Evolutionary conservation across 2,329 filamentous ascomycete species (phyloP).

Genomic region (Grosmannia serpens): DNA sequence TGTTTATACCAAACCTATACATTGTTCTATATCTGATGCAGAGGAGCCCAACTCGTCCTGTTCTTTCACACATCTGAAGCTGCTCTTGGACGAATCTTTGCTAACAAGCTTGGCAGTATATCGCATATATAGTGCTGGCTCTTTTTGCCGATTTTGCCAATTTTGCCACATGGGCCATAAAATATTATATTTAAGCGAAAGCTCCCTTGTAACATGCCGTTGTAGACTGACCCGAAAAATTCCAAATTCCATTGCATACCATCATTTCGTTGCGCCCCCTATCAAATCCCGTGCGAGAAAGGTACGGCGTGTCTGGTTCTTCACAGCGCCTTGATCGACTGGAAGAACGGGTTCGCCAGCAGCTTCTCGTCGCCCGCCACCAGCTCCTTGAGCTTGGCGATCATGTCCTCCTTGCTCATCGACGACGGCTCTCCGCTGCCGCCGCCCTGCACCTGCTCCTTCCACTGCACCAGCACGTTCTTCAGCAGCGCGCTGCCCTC

Average conservation of each 20-base stretch:
- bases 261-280: not conserved
- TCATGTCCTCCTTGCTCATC: conserved; percentile 64
- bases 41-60: not conserved
- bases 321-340: conserved; percentile 46
- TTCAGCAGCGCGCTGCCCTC: conserved; percentile 80
- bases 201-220: not conserved
- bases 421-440: conserved; percentile 21
- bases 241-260: not conserved
- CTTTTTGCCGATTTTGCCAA: not conserved
- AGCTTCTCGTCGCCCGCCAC: conserved; percentile 61
- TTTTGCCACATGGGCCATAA: not conserved
- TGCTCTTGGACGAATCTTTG: not conserved
- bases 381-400: conserved; percentile 65
- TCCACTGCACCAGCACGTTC: conserved; percentile 74
- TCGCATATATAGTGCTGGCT: not conserved
- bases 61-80: not conserved
- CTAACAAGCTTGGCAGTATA: not conserved
- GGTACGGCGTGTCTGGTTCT: too few species aligned
- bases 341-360: conserved; percentile 57
- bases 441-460: conserved; percentile 49
- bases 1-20: conserved; percentile 10
- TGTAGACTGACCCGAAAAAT: conserved; percentile 2
- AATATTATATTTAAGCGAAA: conserved; percentile 2
- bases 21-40: conserved; percentile 7
- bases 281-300: not conserved